Conservation (phyloP, 768 basidiomycete genomes). For the Tricholoma sp. region DNA sequence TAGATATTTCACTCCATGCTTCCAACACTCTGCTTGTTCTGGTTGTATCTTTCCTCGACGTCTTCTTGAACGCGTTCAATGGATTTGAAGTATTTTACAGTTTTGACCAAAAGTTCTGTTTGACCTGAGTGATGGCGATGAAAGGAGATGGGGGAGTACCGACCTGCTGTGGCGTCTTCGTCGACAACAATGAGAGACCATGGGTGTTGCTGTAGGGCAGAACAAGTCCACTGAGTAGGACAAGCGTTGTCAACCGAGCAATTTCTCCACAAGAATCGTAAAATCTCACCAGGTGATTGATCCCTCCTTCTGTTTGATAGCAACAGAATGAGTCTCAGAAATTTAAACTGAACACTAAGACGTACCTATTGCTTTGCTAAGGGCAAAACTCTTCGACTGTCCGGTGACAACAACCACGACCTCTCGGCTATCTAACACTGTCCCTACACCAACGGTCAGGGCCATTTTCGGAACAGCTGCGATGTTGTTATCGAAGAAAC, state of each 20-base stretch:
- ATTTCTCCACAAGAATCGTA: not conserved
- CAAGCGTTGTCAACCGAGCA: not conserved
- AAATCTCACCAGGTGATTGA: slow-evolving; percentile 72
- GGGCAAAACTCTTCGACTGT: slow-evolving; percentile 73
- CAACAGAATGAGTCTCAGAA: not conserved
- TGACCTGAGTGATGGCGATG: not conserved
- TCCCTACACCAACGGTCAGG: slow-evolving; percentile 84
- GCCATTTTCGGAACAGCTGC: slow-evolving; percentile 81
- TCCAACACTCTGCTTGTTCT: not conserved
- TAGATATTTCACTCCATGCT: not conserved
- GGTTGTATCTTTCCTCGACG: slow-evolving; percentile 46
- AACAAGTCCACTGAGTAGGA: slow-evolving; percentile 64
- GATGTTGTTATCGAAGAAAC: slow-evolving; percentile 84
- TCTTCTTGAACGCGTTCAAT: slow-evolving; percentile 85
- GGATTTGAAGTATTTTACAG: slow-evolving; percentile 88
- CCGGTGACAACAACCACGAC: slow-evolving; percentile 87
- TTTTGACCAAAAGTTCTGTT: slow-evolving; percentile 81
- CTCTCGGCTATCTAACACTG: slow-evolving; percentile 79
- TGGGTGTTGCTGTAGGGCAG: slow-evolving; percentile 79
- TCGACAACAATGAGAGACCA: slow-evolving; percentile 90
- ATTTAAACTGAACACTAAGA: slow-evolving; percentile 2
- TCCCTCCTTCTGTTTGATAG: slow-evolving; percentile 62
- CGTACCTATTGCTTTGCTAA: slow-evolving; percentile 81
- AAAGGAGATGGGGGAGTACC: slow-evolving; percentile 9
- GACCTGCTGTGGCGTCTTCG: slow-evolving; percentile 82